Base-by-base conservation (phyloP, 345 rosid species). In the Cardamine chenopodiifolia region DNA sequence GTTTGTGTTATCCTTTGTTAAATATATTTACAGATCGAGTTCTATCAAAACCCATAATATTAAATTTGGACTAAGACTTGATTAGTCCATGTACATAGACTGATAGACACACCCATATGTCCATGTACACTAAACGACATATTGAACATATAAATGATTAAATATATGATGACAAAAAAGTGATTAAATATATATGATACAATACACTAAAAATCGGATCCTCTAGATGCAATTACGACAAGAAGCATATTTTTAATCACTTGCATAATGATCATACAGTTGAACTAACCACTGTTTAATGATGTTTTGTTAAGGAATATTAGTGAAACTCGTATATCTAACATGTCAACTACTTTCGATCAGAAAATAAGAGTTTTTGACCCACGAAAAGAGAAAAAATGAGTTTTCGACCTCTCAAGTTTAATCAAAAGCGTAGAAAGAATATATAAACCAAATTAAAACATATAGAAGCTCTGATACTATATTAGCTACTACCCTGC, bases 51-150 rank as follows among this genome's bases (percentile, higher is more conserved):
- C 26, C 26, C 14, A 18, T 35, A 37, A 10, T 54, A 37, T 37
- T 37, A 54, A 55, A 23, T 8, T 45, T 34, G 48, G 65, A 56
- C 42, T 7, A 74, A 57, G 72, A 66, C 52, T 74, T 74, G 3
- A 58, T 20, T 18, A 49, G 73, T 74, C 68, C 50, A 74, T 67
- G 17, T 67, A 49, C 78, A 49, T 74, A 74, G 67, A 59, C 62
- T 75, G 54, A 74, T 58, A 39, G 78, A 75, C 78, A 59, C 44
- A 59, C 62, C 62, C 72, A 59, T 75, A 58, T 67, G 78, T 75
- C 54, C 73, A 67, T 75, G 68, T 49, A 39, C 73, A 59, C 55
- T 49, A 75, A 60, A 67, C 62, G 73, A 75, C 70, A 68, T 8
- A 40, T 11, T 61, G 39, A 31, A 42, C 31, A 52, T 11, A 19